A percentile compares a stretch with the other conserved stretches of the same genome.
These are phyloP conservation scores for Chrysoporthe puriensis DNA, from an alignment of 2,329 filamentous ascomycete species.

Conservation along the genomic window DNA sequence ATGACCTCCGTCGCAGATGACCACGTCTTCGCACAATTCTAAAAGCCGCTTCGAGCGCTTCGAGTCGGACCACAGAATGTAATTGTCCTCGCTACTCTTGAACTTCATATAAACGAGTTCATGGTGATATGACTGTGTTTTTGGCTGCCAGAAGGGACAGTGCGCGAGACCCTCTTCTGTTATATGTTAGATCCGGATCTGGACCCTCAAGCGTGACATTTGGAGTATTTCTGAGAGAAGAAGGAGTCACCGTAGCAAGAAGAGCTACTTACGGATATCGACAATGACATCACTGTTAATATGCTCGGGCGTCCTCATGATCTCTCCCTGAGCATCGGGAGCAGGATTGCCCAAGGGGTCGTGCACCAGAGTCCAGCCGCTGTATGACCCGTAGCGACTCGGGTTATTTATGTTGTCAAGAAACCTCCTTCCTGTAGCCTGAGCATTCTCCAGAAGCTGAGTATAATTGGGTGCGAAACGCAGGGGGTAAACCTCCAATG, in stretches of 20 bases:
- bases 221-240: not conserved
- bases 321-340: not conserved
- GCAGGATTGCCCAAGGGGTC: not conserved
- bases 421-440: not conserved
- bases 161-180: not conserved
- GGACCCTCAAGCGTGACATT: not conserved
- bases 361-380: not conserved
- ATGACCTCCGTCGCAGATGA: not conserved
- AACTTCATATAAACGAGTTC: no score
- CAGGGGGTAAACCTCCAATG: not conserved
- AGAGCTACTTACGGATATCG: constrained; percentile 6
- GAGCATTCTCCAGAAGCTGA: not conserved
- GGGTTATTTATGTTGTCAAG: not conserved
- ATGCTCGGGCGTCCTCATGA: not conserved
- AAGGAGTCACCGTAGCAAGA: no score
- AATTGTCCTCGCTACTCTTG: no score
- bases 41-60: not conserved
- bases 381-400: not conserved
- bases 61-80: not conserved
- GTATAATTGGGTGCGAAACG: not conserved
- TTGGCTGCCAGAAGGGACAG: not conserved
- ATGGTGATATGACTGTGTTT: not conserved
- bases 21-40: no score
- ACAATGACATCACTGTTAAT: constrained; percentile 13
- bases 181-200: not conserved